Evolutionary conservation across 176 grass and related monocot species (phyloP), one percentile per base, ranked within the genome.

Genomic region (Eleusine coracana): DNA sequence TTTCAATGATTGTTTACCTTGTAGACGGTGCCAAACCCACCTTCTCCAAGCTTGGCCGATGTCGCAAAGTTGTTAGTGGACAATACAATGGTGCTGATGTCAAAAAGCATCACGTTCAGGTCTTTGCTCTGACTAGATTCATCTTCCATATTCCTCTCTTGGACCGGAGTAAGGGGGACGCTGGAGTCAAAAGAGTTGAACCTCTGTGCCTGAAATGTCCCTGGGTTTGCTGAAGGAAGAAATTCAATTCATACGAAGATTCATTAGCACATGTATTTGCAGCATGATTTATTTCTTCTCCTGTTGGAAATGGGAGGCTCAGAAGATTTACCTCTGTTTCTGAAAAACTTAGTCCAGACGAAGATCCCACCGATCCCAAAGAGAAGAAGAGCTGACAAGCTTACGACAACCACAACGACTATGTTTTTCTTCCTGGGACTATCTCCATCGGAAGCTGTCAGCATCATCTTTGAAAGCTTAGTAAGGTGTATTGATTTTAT

Each of bases 1-100:
- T 65, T 74, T 3, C 59, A 39, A 5, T 7, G 14, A 64, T 54
- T 89, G 10, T 15, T 38, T 90, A 97, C 94, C 94, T 86, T 93
- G 66, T 88, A 97, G 25, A 97, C 94, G 0, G 80, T 1, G 4
- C 91, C 94, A 44, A 97, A 97, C 13, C 94, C 94, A 18, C 94
- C 94, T 81, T 89, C 84, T 1, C 94, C 94, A 3, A 93, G 91
- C 86, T 91, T 97, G 42, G 70, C 82, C 49, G 76, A 73, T 0
- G 49, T 15, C 11, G 91, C 72, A 21, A 93, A 97, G 38, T 87
- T 93, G 83, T 83, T 65, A 15, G 94, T 97, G 79, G 91, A 90
- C 9, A 46, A 51, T 31, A 72, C 70, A 36, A 91, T 87, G 0
- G 83, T 36, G 51, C 29, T 61, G 28, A 90, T 71, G 78, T 91